Percentiles rank a stretch among this genome's conserved stretches.
These are phyloP conservation scores for Acer campestre DNA, from an alignment of 345 rosid species.

Conservation along the genomic window DNA sequence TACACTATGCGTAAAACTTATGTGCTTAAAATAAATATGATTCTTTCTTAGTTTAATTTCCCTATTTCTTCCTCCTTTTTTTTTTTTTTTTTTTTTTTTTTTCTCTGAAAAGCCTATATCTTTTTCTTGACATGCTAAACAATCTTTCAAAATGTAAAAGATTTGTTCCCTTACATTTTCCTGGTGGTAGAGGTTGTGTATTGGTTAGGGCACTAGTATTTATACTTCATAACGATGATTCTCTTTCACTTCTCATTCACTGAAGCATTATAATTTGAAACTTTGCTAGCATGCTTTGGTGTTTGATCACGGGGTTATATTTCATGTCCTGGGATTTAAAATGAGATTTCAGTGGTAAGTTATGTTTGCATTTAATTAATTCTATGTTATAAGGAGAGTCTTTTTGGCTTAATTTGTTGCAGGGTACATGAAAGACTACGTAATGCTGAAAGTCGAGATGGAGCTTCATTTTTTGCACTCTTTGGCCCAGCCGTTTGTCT, in stretches of 20 bases:
- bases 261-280: not conserved
- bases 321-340: conserved; percentile 6
- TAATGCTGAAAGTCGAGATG: conserved; percentile 62
- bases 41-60: not conserved
- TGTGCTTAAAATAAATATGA: not conserved
- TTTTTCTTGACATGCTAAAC: not conserved
- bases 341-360: not conserved
- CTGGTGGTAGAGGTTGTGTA: not conserved
- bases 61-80: not conserved
- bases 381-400: not conserved
- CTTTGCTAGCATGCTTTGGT: not conserved
- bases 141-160: not conserved
- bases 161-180: not conserved
- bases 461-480: conserved; percentile 76
- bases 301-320: conserved; percentile 4
- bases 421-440: conserved; percentile 75
- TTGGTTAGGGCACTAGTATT: not conserved
- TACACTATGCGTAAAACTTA: not conserved
- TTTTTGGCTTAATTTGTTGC: conserved; percentile 26
- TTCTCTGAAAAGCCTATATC: not conserved
- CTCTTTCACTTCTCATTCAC: not conserved
- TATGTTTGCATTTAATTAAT: not conserved
- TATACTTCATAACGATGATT: no score
- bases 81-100: not conserved
- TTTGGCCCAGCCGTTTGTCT: conserved; percentile 75